A percentile compares a stretch with the other conserved stretches of the same genome.
These are phyloP conservation scores for Rhododendron williamsianum DNA, from an alignment of 148 eudicot genomes.

Conservation along the genomic window DNA sequence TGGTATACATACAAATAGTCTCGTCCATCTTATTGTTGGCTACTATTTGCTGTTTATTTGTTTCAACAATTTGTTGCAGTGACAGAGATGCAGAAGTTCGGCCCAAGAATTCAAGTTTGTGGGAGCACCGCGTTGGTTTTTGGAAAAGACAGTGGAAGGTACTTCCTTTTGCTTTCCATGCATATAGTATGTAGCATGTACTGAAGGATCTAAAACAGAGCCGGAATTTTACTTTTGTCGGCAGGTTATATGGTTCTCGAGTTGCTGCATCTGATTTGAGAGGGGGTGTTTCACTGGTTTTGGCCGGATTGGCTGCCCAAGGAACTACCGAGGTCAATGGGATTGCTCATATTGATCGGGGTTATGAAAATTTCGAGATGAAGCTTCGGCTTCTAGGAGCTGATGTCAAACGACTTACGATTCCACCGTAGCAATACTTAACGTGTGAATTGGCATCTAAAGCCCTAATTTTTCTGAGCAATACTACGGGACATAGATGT, in stretches of 20 bases:
- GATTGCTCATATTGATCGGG: slow-evolving; percentile 18
- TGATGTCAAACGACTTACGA: slow-evolving; percentile 7
- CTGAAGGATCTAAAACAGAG: background rate
- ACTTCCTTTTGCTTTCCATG: background rate
- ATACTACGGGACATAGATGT: background rate
- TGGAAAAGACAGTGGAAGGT: slow-evolving; percentile 13
- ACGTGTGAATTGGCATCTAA: background rate
- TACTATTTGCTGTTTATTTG: background rate
- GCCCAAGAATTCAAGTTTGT: slow-evolving; percentile 18
- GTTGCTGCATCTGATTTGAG: slow-evolving; percentile 21
- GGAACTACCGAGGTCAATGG: slow-evolving; percentile 20
- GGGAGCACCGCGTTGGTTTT: slow-evolving; percentile 14
- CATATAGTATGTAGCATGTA: background rate
- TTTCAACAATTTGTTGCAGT: slow-evolving; percentile 3
- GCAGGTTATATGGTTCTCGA: slow-evolving; percentile 5
- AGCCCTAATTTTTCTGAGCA: too few species aligned
- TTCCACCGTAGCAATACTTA: background rate
- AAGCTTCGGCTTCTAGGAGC: slow-evolving; percentile 22
- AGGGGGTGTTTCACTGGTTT: slow-evolving; percentile 22
- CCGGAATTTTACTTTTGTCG: background rate
- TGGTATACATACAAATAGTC: background rate
- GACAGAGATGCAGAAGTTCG: slow-evolving; percentile 22
- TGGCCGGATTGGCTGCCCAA: slow-evolving; percentile 23
- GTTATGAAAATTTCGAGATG: slow-evolving; percentile 20
- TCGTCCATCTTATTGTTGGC: background rate